Conservation (phyloP, 345 rosid species). For the Dipteronia dyeriana region DNA sequence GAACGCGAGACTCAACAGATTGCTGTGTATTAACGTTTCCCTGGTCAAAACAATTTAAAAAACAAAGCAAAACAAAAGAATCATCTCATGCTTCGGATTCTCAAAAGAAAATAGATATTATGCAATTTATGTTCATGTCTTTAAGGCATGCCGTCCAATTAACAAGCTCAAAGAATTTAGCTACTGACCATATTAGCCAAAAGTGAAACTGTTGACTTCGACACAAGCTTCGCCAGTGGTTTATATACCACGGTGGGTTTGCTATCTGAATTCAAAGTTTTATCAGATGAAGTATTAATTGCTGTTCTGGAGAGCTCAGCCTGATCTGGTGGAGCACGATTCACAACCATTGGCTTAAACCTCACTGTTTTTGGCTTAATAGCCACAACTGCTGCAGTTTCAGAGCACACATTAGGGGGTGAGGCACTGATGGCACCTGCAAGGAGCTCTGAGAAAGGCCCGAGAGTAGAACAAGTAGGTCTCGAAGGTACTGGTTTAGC, state of each 20-base stretch:
- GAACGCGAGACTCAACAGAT: conserved; percentile 31
- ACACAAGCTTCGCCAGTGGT: conserved; percentile 85
- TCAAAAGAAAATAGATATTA: background rate
- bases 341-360: conserved; percentile 46
- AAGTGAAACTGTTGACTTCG: conserved; percentile 72
- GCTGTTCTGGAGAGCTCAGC: conserved; percentile 42
- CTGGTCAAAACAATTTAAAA: conserved; percentile 29
- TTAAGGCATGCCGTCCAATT: background rate
- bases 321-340: conserved; percentile 43
- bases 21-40: conserved; percentile 46
- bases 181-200: conserved; percentile 78
- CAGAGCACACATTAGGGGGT: conserved; percentile 40
- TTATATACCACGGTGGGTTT: conserved; percentile 58
- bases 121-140: background rate
- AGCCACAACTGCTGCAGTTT: conserved; percentile 51
- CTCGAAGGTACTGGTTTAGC: conserved; percentile 90
- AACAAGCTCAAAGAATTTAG: background rate
- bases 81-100: background rate
- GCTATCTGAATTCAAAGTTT: conserved; percentile 40
- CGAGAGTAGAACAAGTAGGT: conserved; percentile 64
- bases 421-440: conserved; percentile 55
- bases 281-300: conserved; percentile 39
- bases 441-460: conserved; percentile 74
- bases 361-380: conserved; percentile 79
- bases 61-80: background rate